Evolutionary conservation across 2,329 filamentous ascomycete species (phyloP), one percentile per base, ranked within the genome.

Genomic region (Ceratocystis albifundus): DNA sequence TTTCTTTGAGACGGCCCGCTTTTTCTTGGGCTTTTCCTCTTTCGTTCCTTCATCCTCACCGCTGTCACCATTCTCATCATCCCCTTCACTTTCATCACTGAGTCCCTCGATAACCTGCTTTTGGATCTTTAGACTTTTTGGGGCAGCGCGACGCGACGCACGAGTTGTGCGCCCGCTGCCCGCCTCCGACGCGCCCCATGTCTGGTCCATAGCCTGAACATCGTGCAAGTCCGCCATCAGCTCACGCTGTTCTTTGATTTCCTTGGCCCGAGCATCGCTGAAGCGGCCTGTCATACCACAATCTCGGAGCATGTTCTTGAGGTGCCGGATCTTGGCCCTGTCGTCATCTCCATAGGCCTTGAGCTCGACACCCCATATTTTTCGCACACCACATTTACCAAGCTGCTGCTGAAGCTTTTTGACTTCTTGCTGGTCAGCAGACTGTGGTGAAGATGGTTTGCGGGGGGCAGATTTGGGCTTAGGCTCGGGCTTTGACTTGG

Each of bases 231-330:
- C 93, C 0, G 87, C 89, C 71, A 84, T 81, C 45, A 99, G 80
- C 76, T 99, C 93, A 65, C 93, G 82, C 72, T 83, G 80, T 76
- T 96, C 93, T 74, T 90, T 94, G 74, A 97, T 96, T 75, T 90
- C 86, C 28, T 82, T 84, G 0, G 93, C 93, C 72, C 88, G 93
- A 53, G 90, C 86, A 71, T 88, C 83, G 0, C 90, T 96, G 75
- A 90, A 96, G 17, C 93, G 85, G 0, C 92, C 93, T 0, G 85
- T 86, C 89, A 97, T 96, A 44, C 93, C 94, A 3, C 85, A 80
- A 36, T 96, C 90, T 44, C 81, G 80, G 30, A 99, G 81, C 86
- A 95, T 88, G 10, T 77, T 77, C 73, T 85, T 89, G 6, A 99
- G 80, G 73, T 96, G 90, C 64, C 80, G 81, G 69, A 96, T 89